Base-by-base conservation (phyloP, 768 basidiomycete genomes). In the Russula lepida region DNA sequence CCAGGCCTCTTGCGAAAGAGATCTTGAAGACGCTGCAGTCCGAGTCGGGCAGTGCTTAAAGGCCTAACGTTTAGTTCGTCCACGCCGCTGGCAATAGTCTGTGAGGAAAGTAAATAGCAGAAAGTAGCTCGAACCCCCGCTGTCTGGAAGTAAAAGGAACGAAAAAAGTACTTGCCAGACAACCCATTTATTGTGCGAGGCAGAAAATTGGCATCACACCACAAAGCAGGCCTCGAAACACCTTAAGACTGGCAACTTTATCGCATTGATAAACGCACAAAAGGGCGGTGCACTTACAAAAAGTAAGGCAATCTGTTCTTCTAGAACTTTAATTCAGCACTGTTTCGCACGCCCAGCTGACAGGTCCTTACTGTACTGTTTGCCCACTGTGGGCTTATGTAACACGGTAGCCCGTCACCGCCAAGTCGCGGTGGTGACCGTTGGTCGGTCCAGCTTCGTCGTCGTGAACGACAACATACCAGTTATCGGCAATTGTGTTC, bases 1-100 rank as follows among this genome's bases (percentile, higher is more conserved):
- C 88, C 33, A 74, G 71, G 47, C 75, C 75, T 0, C 62, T 89
- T 43, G 88, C 76, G 6, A 72, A 86, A 66, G 82, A 76, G 25
- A 74, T 88, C 64, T 75, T 83, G 65, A 75, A 82, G 66, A 78
- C 78, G 9, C 72, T 86, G 68, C 71, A 71, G 41, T 64, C 62
- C 64, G n/a, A 60, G 56, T n/a, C n/a, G 35, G 2, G 35, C 35
- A 37, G 17, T 12, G 58, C 35, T 17, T 37, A 17, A 57, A 66
- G 23, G 32, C 13, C 8, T 4, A 3, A 15, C 11, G 11, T 27
- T 32, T 2, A 15, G 2, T 9, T 39, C 19, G 28, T 27, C 6
- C n/a, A 17, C 4, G 28, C 32, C n/a, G n/a, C n/a, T n/a, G n/a
- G 6, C n/a, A 41, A 27, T 19, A 17, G 35, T 37, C 15, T 4